These are phyloP conservation scores for Casuarina equisetifolia DNA, from an alignment of 306 rosid species.

Conservation along the genomic window DNA sequence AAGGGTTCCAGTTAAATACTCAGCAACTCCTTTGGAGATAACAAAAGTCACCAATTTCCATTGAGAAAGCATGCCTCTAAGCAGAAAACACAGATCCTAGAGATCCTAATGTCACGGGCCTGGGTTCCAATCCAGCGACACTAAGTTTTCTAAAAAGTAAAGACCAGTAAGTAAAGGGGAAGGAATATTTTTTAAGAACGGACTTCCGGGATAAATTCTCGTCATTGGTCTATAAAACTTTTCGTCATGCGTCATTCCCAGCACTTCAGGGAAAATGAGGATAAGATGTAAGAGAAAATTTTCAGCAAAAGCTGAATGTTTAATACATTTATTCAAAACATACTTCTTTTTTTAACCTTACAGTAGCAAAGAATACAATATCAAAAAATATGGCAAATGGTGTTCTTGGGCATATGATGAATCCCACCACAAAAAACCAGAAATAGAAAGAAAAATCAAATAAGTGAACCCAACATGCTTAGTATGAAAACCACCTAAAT, in stretches of 20 bases:
- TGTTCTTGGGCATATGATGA: not conserved
- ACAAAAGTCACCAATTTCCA: not conserved
- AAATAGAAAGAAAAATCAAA: conserved; percentile 3
- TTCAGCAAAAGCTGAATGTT: not conserved
- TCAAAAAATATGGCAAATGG: not conserved
- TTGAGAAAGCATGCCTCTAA: not conserved
- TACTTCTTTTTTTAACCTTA: not conserved
- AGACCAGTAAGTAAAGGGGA: not conserved
- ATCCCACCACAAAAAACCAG: conserved; percentile 19
- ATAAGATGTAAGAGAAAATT: not conserved
- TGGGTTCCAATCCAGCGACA: too few species aligned
- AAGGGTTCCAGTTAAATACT: not conserved
- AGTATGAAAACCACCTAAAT: conserved; percentile 14
- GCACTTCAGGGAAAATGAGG: not conserved
- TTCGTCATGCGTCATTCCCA: not conserved
- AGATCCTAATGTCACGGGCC: too few species aligned
- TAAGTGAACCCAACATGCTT: conserved; percentile 9
- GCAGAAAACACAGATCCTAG: not conserved
- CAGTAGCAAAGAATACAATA: not conserved
- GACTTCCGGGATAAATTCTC: not conserved
- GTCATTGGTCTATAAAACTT: not conserved
- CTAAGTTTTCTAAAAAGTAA: not conserved
- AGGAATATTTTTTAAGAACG: not conserved
- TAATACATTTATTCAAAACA: not conserved
- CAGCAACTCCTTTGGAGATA: not conserved